Base-by-base conservation (phyloP, 2,329 filamentous ascomycete species). In the Aphanoascus verrucosus region DNA sequence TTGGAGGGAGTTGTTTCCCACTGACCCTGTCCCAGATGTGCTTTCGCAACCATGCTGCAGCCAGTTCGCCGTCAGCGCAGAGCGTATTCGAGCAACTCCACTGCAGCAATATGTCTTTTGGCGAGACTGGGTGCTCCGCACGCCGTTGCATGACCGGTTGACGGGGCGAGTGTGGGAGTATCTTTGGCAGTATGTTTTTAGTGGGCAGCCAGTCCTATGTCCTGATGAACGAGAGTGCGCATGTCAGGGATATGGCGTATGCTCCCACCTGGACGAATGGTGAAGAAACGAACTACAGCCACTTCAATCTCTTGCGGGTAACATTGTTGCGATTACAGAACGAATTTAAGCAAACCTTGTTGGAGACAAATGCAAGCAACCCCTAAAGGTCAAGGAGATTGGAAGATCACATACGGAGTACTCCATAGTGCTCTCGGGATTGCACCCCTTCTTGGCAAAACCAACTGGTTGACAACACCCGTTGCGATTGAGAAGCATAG, bases 81-180 rank as follows among this genome's bases (percentile, higher is more conserved):
- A 82, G 41, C 73, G 78, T 2, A 79, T 84, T 50, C 74, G 69
- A 8, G 68, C 73, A 1, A 74, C 77, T 34, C 77, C 78, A 1
- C 70, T 73, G 49, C 69, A 73, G 20, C 72, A 75, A 44, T 83
- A 78, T 61, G 67, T 79, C 17, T 77, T 73, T 61, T 78, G 80
- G 59, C 74, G 80, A 23, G 76, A 82, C 59, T 84, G 81, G 81
- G 65, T 83, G 1, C 68, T 82, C 28, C 71, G 72, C n/a, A 82
- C 80, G 0, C 69, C 75, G 17, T 62, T 83, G 31, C 69, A 67
- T 19, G 79, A 83, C 60, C 74, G 73, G 41, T 69, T 82, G 17
- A 77, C 76, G 11, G 80, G 80, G 2, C 72, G 81, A 2, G 72
- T 83, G 14, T 83, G 79, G 70, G 81, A 84, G 63, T 83, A 83